Conservation (phyloP, 495 filamentous ascomycete genomes). For the Pyrenopolyporus hunteri region DNA sequence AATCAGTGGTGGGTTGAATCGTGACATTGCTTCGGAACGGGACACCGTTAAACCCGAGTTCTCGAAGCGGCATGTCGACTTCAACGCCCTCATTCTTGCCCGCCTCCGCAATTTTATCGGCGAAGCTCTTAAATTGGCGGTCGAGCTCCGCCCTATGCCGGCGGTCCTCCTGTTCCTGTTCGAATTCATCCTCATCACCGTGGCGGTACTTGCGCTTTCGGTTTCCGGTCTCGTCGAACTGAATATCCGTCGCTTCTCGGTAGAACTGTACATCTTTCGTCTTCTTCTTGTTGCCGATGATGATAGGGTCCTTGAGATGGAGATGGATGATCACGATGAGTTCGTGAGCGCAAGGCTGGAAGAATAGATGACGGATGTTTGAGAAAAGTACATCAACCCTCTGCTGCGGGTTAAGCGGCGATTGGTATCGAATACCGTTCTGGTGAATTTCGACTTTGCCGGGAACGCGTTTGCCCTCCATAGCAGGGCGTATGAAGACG, state of each 20-base stretch:
- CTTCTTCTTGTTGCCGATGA: constrained; percentile 96
- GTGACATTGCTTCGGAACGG: constrained; percentile 93
- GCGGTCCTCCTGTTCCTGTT: constrained; percentile 96
- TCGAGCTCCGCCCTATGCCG: constrained; percentile 88
- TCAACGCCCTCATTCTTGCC: constrained; percentile 81
- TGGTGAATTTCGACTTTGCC: constrained; percentile 97
- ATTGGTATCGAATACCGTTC: constrained; percentile 96
- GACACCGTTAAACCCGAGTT: constrained; percentile 95
- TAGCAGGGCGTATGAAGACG: constrained; percentile 88
- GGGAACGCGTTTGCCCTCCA: constrained; percentile 95
- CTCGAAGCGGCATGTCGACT: constrained; percentile 95
- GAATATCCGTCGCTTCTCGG: constrained; percentile 95
- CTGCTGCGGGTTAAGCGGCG: constrained; percentile 79
- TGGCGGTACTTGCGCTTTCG: constrained; percentile 97
- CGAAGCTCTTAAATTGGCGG: constrained; percentile 92
- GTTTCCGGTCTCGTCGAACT: constrained; percentile 98
- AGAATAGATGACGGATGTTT: constrained; percentile 98
- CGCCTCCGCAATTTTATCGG: constrained; percentile 96
- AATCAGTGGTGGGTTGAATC: constrained; percentile 95
- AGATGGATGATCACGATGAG: constrained; percentile 98
- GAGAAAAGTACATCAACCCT: constrained; percentile 94
- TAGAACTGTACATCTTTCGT: constrained; percentile 99
- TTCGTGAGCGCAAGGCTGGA: constrained; percentile 95
- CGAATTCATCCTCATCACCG: constrained; percentile 98
- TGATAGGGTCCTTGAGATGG: constrained; percentile 96